Evolutionary conservation across 1,284 basidiomycete genomes (phyloP).

Genomic region (Hymenochaete sp.): DNA sequence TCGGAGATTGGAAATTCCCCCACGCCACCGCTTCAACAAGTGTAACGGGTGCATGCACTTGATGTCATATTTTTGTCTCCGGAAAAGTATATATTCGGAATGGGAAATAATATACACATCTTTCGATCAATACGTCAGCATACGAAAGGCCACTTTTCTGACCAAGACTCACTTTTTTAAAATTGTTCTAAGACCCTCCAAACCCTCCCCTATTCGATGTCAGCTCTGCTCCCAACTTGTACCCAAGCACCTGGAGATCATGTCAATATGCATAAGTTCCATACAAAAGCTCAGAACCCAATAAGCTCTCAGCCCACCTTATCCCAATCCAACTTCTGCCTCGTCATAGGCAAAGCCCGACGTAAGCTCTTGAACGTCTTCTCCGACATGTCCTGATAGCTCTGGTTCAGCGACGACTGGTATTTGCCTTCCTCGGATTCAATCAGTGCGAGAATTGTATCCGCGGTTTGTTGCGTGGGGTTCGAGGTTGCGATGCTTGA

Average conservation of each 20-base stretch:
- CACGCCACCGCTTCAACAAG: too few relatives aligned
- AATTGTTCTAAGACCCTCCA: slow-evolving; percentile 26
- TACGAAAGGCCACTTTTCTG: too few relatives aligned
- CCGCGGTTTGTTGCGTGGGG: slow-evolving; percentile 44
- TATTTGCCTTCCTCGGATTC: slow-evolving; percentile 71
- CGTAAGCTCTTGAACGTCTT: slow-evolving; percentile 87
- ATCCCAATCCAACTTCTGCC: slow-evolving; percentile 92
- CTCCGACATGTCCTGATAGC: slow-evolving; percentile 81
- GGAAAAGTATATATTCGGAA: too few relatives aligned
- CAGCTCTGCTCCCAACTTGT: slow-evolving; percentile 80
- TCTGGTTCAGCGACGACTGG: slow-evolving; percentile 68
- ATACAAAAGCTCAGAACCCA: background rate
- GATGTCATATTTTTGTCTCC: too few relatives aligned
- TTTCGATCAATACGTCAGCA: too few relatives aligned
- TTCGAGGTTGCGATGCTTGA: slow-evolving; percentile 41
- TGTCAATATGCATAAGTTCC: background rate
- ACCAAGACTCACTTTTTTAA: too few relatives aligned
- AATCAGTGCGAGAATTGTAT: slow-evolving; percentile 74
- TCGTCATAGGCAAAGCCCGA: slow-evolving; percentile 83
- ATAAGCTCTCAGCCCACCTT: slow-evolving; percentile 43
- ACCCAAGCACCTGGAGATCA: slow-evolving; percentile 57
- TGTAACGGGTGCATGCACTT: too few relatives aligned
- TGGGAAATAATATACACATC: too few relatives aligned
- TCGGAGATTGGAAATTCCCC: too few relatives aligned
- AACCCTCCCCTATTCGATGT: slow-evolving; percentile 61